Evolutionary conservation across 306 rosid species (phyloP), one percentile per base, ranked within the genome.

Genomic region (apple (Malus domestica)): DNA sequence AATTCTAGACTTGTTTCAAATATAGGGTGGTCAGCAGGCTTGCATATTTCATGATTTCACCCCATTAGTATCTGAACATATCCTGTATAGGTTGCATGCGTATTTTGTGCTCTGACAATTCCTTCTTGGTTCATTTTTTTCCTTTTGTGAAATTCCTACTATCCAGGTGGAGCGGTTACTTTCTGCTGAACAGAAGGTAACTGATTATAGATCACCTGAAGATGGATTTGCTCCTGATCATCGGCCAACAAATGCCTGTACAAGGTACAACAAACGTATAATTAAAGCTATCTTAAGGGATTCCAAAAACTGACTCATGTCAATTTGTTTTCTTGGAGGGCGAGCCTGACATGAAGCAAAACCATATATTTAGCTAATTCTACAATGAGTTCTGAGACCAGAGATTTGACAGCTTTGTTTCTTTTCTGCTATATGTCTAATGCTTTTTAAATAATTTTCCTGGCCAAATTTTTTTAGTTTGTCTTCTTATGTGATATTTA

Each of bases 201-300:
- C 97, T 10, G 99, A 96, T 85, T 93, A 88, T 79, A 84, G 87
- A 70, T 87, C 96, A 74, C 97, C 96, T 61, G 99, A 96, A 81
- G 99, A 96, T 87, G 97, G 97, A 78, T 86, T 92, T 68, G 85
- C 88, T 83, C 97, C 97, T 76, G 99, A 96, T 81, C 99, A 96
- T 85, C 91, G 99, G 72, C 90, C 98, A 51, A 96, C 99, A 60
- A 89, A 38, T 87, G 99, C 99, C 78, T 96, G 99, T 80, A 74
- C 97, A 46, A 96, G 99, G 99, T 95, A 84, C 75, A 54, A 67
- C 29, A 52, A 73, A 76, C 5, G 18, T 70, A 23, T 57, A 27
- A 40, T 57, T 40, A 62, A 45, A 59, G 46, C 52, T 61, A 32
- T n/a, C 68, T 23, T 38, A 5, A 15, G 42, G 44, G 25, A 25